phyloP scores from a whole-genome alignment of 345 rosid genomes.

The Hibiscus syriacus region DNA sequence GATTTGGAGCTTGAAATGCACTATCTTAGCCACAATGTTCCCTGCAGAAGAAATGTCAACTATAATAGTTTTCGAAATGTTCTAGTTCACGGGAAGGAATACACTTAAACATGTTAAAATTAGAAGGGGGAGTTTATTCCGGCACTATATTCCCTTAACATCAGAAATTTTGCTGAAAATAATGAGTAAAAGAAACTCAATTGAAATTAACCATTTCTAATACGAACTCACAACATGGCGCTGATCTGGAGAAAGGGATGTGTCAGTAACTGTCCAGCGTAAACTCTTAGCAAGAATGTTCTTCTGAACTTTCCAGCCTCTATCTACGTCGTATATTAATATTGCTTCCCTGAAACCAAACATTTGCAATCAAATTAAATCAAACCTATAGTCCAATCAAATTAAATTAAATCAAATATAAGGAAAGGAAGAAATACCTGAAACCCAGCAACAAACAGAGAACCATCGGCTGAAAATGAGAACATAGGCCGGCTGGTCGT shows the following conservation, averaged over 20 bases:
- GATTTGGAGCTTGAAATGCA: no score
- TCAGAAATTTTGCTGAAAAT: not conserved
- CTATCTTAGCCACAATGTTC: no score
- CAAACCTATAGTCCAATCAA: conserved; percentile 2
- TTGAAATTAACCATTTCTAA: conserved; percentile 11
- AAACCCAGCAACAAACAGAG: conserved; percentile 81
- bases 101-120: not conserved
- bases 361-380: not conserved
- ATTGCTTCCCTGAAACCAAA: conserved; percentile 65
- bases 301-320: conserved; percentile 80
- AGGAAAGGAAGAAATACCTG: conserved; percentile 41
- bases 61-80: no score
- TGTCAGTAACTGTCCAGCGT: conserved; percentile 92
- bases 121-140: not conserved
- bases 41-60: no score
- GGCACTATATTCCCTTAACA: conserved; percentile 1
- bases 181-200: not conserved
- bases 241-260: conserved; percentile 84
- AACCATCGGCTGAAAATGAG: conserved; percentile 91
- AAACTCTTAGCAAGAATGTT: conserved; percentile 67
- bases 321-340: conserved; percentile 72
- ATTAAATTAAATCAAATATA: not conserved
- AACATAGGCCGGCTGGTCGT: conserved; percentile 79
- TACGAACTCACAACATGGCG: conserved; percentile 54
- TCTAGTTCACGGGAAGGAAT: no score